Conservation (phyloP, 805 yeast species). For the Soucietia sequanensis region DNA sequence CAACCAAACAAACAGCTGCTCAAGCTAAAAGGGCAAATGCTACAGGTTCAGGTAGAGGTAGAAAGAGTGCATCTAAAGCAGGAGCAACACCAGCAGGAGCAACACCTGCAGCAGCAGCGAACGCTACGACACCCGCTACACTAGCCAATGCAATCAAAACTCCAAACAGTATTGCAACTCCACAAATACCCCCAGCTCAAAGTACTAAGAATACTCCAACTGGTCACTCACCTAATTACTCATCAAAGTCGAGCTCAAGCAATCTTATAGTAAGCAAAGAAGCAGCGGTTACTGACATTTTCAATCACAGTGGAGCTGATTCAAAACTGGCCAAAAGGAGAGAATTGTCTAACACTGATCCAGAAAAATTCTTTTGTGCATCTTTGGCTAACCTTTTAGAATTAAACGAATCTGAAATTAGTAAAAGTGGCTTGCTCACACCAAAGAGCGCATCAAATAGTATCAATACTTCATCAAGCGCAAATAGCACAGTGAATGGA, state of each 20-base stretch:
- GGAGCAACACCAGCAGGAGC: conserved; percentile 21
- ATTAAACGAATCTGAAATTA: conserved; percentile 29
- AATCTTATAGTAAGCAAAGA: conserved; percentile 7
- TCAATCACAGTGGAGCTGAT: conserved; percentile 30
- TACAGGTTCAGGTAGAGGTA: conserved; percentile 15
- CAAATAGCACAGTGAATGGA: conserved; percentile 1
- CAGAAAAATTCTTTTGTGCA: conserved; percentile 49
- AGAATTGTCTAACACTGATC: conserved; percentile 45
- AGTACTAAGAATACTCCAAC: conserved; percentile 43
- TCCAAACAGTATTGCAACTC: conserved; percentile 43
- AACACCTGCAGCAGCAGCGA: conserved; percentile 30
- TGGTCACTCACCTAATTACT: conserved; percentile 34
- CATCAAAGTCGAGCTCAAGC: conserved; percentile 1
- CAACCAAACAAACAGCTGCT: conserved; percentile 2
- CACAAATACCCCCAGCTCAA: conserved; percentile 33
- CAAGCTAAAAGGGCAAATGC: conserved; percentile 8
- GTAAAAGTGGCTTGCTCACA: too few relatives aligned
- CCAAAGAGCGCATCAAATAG: conserved; percentile 16
- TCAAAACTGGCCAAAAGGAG: conserved; percentile 44
- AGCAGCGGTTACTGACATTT: conserved; percentile 22
- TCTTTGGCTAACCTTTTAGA: conserved; percentile 51
- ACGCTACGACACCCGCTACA: conserved; percentile 38
- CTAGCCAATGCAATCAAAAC: conserved; percentile 41
- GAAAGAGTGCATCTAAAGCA: conserved; percentile 22
- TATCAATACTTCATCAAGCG: conserved; percentile 11